Percentiles rank a stretch among this genome's conserved stretches.
Conservation (phyloP, 2,329 filamentous ascomycete genomes). For the Fusarium sp. region DNA sequence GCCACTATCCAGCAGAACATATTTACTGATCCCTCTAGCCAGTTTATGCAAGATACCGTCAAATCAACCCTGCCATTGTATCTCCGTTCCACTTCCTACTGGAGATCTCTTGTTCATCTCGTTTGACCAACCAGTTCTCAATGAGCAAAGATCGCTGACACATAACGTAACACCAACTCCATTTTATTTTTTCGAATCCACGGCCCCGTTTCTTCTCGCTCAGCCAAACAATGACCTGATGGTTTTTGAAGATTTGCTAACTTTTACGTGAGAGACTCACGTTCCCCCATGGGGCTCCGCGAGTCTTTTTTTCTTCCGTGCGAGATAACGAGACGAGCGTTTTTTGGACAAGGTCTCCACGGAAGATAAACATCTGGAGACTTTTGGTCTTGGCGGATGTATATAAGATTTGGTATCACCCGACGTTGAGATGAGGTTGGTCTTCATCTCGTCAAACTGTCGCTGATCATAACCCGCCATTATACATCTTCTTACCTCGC, state of each 20-base stretch:
- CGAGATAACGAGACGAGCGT: conserved; percentile 11
- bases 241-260: conserved; percentile 29
- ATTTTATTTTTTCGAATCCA: neutral
- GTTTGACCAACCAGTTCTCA: neutral
- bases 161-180: conserved; percentile 31
- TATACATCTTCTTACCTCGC: neutral
- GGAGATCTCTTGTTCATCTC: neutral
- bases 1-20: neutral
- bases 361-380: conserved; percentile 18
- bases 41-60: neutral
- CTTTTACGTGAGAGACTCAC: conserved; percentile 34
- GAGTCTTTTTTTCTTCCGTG: neutral
- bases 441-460: conserved; percentile 10
- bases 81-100: neutral
- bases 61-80: neutral
- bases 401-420: conserved; percentile 15
- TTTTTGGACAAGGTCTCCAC: neutral
- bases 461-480: neutral
- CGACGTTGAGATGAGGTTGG: neutral
- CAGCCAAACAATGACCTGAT: conserved; percentile 28
- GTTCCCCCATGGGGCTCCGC: conserved; percentile 34
- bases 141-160: conserved; percentile 32
- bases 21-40: fast-evolving
- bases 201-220: conserved; percentile 4
- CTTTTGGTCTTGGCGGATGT: conserved; percentile 20